A percentile compares a stretch with the other conserved stretches of the same genome.
Conservation (phyloP, 805 yeast genomes). For the Blastobotrys attinorum region DNA sequence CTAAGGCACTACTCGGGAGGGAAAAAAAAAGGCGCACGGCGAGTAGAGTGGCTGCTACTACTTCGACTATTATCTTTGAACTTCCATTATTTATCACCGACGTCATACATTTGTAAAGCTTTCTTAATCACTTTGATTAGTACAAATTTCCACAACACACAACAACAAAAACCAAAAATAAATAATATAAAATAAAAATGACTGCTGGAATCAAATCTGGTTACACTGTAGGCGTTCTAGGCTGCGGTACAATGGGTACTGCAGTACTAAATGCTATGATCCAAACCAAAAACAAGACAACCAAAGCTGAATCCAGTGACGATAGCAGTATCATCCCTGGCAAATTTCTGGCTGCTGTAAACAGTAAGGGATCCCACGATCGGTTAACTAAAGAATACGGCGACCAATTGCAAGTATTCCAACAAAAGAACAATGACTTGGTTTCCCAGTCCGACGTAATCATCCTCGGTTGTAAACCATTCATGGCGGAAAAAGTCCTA, state of each 20-base stretch:
- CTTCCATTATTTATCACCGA: no score
- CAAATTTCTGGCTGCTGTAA: constrained; percentile 72
- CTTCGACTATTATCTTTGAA: no score
- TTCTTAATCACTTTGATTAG: not conserved
- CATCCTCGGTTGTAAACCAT: constrained; percentile 86
- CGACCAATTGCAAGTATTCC: constrained; percentile 38
- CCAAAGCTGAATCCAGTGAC: constrained; percentile 9
- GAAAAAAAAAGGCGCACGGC: no score
- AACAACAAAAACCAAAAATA: no score
- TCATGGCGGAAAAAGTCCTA: constrained; percentile 55
- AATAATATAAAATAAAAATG: not conserved
- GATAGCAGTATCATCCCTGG: constrained; percentile 49
- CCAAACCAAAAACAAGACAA: constrained; percentile 32
- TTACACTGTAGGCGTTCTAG: constrained; percentile 66
- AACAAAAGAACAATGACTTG: constrained; percentile 45
- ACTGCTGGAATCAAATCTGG: constrained; percentile 15
- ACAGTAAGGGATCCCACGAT: constrained; percentile 42
- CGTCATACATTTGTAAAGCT: not conserved
- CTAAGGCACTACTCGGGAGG: no score
- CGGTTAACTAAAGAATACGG: constrained; percentile 45
- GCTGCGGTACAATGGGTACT: constrained; percentile 94
- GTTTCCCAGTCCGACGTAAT: constrained; percentile 60
- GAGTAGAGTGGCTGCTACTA: no score
- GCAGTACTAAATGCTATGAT: constrained; percentile 80
- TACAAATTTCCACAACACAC: no score